A percentile compares a stretch with the other conserved stretches of the same genome.
Evolutionary conservation across 2,329 filamentous ascomycete genomes (phyloP).

Genomic region (Aureobasidium musti): DNA sequence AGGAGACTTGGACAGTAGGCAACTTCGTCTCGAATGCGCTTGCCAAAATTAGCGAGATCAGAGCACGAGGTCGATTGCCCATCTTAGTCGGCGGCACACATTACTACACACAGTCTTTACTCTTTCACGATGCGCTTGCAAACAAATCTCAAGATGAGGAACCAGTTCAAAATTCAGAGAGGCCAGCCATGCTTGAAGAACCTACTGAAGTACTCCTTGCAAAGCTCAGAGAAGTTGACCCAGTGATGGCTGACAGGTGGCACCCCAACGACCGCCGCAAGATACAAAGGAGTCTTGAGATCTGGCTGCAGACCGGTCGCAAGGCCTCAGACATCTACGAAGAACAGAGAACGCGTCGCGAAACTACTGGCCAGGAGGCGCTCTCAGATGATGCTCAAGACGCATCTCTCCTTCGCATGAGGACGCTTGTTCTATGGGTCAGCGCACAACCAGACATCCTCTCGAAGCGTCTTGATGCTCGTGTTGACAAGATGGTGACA

Average conservation of each 20-base stretch:
- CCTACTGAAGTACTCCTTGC: conserved; percentile 70
- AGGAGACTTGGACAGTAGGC: conserved; percentile 81
- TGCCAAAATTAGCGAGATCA: conserved; percentile 73
- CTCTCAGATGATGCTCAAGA: background rate
- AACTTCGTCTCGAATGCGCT: conserved; percentile 72
- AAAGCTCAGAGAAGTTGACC: conserved; percentile 78
- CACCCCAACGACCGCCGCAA: conserved; percentile 92
- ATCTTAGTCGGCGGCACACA: conserved; percentile 93
- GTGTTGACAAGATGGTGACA: conserved; percentile 82
- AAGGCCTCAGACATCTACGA: conserved; percentile 84
- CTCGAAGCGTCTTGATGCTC: conserved; percentile 67
- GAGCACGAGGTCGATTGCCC: conserved; percentile 73
- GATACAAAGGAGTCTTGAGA: conserved; percentile 85
- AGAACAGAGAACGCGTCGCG: conserved; percentile 58
- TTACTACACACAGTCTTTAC: conserved; percentile 87
- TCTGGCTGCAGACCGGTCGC: conserved; percentile 79
- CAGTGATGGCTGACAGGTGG: conserved; percentile 86
- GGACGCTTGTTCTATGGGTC: conserved; percentile 81
- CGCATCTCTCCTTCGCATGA: conserved; percentile 41
- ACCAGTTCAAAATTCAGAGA: conserved; percentile 42
- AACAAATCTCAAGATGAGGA: conserved; percentile 41
- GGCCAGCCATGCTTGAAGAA: conserved; percentile 68
- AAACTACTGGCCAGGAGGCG: conserved; percentile 12
- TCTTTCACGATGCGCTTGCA: conserved; percentile 74
- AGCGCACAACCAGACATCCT: conserved; percentile 71